phyloP scores from a whole-genome alignment of 257 asterid species.

The Solanum chilense region DNA sequence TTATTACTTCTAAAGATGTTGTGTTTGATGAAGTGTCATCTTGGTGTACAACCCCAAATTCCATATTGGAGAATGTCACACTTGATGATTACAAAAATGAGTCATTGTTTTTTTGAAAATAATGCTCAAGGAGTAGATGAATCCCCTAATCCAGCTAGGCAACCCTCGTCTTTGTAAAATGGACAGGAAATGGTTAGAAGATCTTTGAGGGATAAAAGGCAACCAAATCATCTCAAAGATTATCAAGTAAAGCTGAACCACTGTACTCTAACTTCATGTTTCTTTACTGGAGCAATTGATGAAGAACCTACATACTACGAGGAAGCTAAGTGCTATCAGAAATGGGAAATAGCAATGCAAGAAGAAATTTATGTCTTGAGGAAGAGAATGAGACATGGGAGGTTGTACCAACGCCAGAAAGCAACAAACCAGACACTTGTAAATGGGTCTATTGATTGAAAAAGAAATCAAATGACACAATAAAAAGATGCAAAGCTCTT shows the following conservation, averaged over 20 bases:
- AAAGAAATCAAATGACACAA: neutral
- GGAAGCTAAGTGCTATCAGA: neutral
- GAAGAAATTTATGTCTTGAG: neutral
- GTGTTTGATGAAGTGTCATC: neutral
- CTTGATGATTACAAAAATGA: neutral
- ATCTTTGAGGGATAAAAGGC: neutral
- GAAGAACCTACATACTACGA: constrained; percentile 1
- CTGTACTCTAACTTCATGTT: neutral
- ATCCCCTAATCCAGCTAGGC: neutral
- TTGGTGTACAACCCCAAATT: neutral
- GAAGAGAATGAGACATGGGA: neutral
- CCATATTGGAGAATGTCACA: neutral
- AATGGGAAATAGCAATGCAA: neutral
- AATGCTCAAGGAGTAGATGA: neutral
- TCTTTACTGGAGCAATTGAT: neutral
- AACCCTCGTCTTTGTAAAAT: neutral
- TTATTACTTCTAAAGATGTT: too few relatives aligned
- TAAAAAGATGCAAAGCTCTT: neutral
- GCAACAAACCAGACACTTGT: neutral
- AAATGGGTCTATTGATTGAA: constrained; percentile 7
- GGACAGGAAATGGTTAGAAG: neutral
- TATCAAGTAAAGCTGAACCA: neutral
- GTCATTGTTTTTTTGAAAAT: neutral
- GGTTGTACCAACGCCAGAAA: neutral
- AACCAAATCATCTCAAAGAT: neutral